These are phyloP conservation scores for Primulina huaijiensis DNA, from an alignment of 257 asterid species.

Conservation along the genomic window DNA sequence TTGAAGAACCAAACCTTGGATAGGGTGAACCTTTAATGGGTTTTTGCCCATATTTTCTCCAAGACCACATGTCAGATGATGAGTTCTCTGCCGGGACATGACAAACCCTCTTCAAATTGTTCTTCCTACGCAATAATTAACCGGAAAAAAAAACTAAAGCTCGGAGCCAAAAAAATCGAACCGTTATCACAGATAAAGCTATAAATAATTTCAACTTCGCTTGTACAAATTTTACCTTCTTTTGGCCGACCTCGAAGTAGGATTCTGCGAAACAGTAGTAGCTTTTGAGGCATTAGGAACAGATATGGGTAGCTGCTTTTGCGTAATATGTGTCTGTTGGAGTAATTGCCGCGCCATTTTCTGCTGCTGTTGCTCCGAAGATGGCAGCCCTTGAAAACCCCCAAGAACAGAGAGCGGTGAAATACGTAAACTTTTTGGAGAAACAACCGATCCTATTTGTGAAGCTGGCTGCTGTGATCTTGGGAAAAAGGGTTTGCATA, in stretches of 20 bases:
- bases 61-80: slow-evolving; percentile 89
- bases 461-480: slow-evolving; percentile 30
- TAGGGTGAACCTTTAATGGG: slow-evolving; percentile 98
- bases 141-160: neutral
- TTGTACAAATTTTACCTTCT: slow-evolving; percentile 49
- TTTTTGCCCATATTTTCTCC: slow-evolving; percentile 97
- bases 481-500: slow-evolving; percentile 58
- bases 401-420: slow-evolving; percentile 66
- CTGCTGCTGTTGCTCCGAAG: slow-evolving; percentile 27
- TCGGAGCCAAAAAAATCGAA: slow-evolving; percentile 13
- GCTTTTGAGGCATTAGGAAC: slow-evolving; percentile 32
- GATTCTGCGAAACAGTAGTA: slow-evolving; percentile 27
- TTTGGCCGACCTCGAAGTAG: slow-evolving; percentile 53
- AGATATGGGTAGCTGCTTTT: slow-evolving; percentile 35
- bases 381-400: slow-evolving; percentile 55
- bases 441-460: neutral
- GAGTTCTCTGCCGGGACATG: slow-evolving; percentile 74
- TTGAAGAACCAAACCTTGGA: slow-evolving; percentile 48
- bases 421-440: slow-evolving; percentile 44
- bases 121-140: slow-evolving; percentile 49
- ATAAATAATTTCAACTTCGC: neutral
- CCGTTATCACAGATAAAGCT: neutral
- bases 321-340: slow-evolving; percentile 29
- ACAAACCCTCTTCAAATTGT: slow-evolving; percentile 65
- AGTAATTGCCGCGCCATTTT: slow-evolving; percentile 12